Conservation (phyloP, 2,329 filamentous ascomycete species). For the Keithomyces neogunnii region DNA sequence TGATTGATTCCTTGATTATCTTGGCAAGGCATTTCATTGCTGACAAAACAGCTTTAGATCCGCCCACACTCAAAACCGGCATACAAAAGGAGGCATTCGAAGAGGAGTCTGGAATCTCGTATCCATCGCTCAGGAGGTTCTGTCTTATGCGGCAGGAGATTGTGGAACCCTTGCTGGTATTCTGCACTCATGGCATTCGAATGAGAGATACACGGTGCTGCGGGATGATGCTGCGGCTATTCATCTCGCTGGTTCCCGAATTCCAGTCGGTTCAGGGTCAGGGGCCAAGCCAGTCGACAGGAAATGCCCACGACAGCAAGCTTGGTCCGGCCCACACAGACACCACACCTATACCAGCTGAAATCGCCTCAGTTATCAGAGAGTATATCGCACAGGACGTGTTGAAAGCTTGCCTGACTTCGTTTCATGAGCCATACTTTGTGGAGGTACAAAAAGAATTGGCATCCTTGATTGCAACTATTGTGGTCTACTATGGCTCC, state of each 20-base stretch:
- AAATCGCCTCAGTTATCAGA: constrained; percentile 60
- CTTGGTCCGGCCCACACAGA: constrained; percentile 17
- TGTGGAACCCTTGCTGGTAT: constrained; percentile 81
- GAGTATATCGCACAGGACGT: constrained; percentile 88
- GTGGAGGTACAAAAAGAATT: constrained; percentile 93
- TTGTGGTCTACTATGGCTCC: constrained; percentile 67
- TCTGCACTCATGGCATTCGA: constrained; percentile 82
- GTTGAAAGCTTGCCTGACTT: constrained; percentile 80
- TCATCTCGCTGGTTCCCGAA: constrained; percentile 75
- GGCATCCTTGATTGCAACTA: constrained; percentile 76
- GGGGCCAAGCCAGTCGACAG: constrained; percentile 9
- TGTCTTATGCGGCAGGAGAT: constrained; percentile 70
- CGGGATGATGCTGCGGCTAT: constrained; percentile 74
- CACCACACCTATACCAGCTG: constrained; percentile 38
- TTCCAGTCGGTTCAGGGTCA: constrained; percentile 52
- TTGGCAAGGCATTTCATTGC: not conserved
- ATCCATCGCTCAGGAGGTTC: constrained; percentile 66
- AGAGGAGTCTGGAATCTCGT: constrained; percentile 21
- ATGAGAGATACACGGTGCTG: constrained; percentile 88
- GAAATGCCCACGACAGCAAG: constrained; percentile 18
- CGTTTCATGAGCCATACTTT: constrained; percentile 91
- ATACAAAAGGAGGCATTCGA: not conserved
- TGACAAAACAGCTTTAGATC: constrained; percentile 3
- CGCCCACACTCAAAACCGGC: constrained; percentile 1
- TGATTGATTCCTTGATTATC: not conserved